phyloP scores from a whole-genome alignment of 192 early-diverging fungal species.

The Coemansia sp. region DNA sequence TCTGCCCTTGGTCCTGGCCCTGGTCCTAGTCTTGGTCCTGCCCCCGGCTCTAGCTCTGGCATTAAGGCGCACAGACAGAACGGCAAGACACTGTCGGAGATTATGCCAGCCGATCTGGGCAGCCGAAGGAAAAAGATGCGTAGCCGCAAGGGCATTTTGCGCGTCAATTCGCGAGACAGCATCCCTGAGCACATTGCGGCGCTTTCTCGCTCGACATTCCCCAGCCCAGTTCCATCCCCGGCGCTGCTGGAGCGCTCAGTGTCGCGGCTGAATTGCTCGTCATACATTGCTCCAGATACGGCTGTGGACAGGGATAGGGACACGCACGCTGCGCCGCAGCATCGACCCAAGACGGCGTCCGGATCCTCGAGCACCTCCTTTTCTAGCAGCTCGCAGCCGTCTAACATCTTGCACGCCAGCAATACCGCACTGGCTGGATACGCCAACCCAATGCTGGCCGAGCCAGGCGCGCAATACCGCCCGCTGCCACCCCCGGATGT shows the following conservation, averaged over 20 bases:
- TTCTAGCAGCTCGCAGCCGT: slow-evolving; percentile 1
- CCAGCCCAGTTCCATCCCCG: slow-evolving; percentile 43
- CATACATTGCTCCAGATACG: slow-evolving; percentile 1
- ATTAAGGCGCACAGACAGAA: neutral
- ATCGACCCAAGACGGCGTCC: slow-evolving; percentile 48
- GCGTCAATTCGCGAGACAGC: slow-evolving; percentile 43
- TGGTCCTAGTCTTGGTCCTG: no score
- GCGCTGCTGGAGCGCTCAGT: slow-evolving; percentile 31
- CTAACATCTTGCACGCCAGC: slow-evolving; percentile 11
- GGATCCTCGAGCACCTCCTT: slow-evolving; percentile 12
- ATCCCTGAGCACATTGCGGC: slow-evolving; percentile 52
- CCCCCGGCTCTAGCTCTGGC: no score
- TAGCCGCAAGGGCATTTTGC: slow-evolving; percentile 36
- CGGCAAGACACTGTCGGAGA: slow-evolving; percentile 4
- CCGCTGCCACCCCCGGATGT: neutral
- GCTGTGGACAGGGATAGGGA: slow-evolving; percentile 22
- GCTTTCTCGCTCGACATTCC: slow-evolving; percentile 54
- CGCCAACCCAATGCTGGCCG: neutral
- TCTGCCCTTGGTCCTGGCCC: neutral
- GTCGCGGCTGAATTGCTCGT: slow-evolving; percentile 23
- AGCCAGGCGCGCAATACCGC: slow-evolving; percentile 3
- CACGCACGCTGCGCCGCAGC: slow-evolving; percentile 8
- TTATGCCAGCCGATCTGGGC: slow-evolving; percentile 5
- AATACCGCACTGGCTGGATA: slow-evolving; percentile 9
- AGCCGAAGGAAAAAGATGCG: slow-evolving; percentile 30